Evolutionary conservation across 495 filamentous ascomycete genomes (phyloP).

Genomic region (Penicillium egyptiacum): DNA sequence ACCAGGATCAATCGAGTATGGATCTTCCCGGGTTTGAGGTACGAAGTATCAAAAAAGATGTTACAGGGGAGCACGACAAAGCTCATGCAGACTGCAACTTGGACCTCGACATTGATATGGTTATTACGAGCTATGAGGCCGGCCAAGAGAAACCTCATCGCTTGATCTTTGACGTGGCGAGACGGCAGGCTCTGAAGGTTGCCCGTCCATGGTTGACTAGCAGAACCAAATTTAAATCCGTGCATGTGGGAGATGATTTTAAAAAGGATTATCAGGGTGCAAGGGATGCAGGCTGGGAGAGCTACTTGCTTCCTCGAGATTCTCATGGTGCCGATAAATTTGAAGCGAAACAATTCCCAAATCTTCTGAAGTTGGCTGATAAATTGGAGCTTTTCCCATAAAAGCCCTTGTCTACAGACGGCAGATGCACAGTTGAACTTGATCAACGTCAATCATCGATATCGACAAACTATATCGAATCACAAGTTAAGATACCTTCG

Average conservation of each 20-base stretch:
- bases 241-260: conserved; percentile 70
- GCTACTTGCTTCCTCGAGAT: conserved; percentile 49
- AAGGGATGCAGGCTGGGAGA: conserved; percentile 61
- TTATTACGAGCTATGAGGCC: conserved; percentile 72
- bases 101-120: conserved; percentile 59
- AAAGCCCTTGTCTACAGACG: not conserved
- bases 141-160: conserved; percentile 66
- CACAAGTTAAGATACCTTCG: not conserved
- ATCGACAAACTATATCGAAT: not conserved
- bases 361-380: conserved; percentile 26
- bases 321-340: not conserved
- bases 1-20: conserved; percentile 34
- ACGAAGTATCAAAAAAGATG: conserved; percentile 12
- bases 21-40: conserved; percentile 45
- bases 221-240: conserved; percentile 39
- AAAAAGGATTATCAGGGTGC: conserved; percentile 64
- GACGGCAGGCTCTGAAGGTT: conserved; percentile 37
- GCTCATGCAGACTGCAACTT: not conserved
- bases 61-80: not conserved
- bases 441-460: not conserved
- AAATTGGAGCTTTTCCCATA: conserved; percentile 9
- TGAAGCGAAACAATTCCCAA: conserved; percentile 18
- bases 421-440: not conserved
- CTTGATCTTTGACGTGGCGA: conserved; percentile 64
- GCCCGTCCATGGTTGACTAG: not conserved